Percentiles rank a stretch among this genome's conserved stretches.
Evolutionary conservation across 2,329 filamentous ascomycete genomes (phyloP).

Genomic region (Hymenoscyphus salicellus): DNA sequence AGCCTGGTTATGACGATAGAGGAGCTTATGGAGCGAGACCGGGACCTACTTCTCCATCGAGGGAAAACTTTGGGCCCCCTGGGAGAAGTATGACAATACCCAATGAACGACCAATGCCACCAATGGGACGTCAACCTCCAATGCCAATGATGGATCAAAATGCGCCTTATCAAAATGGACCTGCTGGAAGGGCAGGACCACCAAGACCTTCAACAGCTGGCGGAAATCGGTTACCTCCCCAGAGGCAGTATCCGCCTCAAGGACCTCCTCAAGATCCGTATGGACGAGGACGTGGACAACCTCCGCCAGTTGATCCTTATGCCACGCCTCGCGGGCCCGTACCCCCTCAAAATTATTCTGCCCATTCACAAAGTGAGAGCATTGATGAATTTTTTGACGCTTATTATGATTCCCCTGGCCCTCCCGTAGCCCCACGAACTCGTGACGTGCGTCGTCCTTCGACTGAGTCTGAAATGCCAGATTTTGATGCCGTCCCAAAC

Average conservation of each 20-base stretch:
- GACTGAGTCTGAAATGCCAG: constrained; percentile 32
- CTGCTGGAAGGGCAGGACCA: constrained; percentile 46
- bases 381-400: constrained; percentile 54
- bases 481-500: constrained; percentile 29
- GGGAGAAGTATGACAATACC: constrained; percentile 63
- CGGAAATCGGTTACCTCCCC: constrained; percentile 51
- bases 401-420: constrained; percentile 45
- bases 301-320: constrained; percentile 19
- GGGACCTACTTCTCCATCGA: constrained; percentile 26
- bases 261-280: constrained; percentile 24
- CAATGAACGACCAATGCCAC: constrained; percentile 44
- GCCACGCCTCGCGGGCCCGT: constrained; percentile 7
- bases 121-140: constrained; percentile 35
- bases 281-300: constrained; percentile 33
- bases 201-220: constrained; percentile 55
- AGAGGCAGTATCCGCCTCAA: constrained; percentile 50
- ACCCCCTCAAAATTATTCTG: constrained; percentile 35
- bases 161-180: constrained; percentile 45
- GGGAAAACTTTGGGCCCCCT: constrained; percentile 49
- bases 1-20: constrained; percentile 30
- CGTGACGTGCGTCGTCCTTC: constrained; percentile 23
- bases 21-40: constrained; percentile 20
- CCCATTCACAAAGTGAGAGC: constrained; percentile 36
- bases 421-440: constrained; percentile 20
- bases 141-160: constrained; percentile 32